phyloP scores from a whole-genome alignment of 1,139 yeast species.

The Hyphopichia fennica region DNA sequence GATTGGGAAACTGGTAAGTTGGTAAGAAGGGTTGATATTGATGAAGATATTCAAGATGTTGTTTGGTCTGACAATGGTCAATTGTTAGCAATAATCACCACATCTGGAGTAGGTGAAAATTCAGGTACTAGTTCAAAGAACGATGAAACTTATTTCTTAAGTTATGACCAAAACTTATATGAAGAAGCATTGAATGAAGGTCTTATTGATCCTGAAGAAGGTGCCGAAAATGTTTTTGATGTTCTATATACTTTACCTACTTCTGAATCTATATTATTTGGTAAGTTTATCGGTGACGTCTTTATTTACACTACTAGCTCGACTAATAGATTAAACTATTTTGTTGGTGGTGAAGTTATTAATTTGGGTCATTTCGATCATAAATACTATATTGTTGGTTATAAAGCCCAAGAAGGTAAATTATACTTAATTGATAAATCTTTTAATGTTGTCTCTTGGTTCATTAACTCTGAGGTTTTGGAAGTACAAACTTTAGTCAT shows the following conservation, averaged over 20 bases:
- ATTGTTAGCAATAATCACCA: constrained; percentile 72
- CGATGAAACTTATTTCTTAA: constrained; percentile 78
- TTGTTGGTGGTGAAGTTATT: constrained; percentile 91
- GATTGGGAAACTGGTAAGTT: constrained; percentile 90
- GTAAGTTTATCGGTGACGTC: constrained; percentile 97
- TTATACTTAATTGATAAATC: constrained; percentile 91
- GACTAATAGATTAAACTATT: constrained; percentile 85
- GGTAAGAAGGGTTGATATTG: constrained; percentile 81
- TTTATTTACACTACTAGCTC: constrained; percentile 81
- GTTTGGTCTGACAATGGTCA: constrained; percentile 96
- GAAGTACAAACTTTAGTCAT: constrained; percentile 94
- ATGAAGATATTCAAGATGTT: constrained; percentile 70
- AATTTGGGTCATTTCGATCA: constrained; percentile 93
- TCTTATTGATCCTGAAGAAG: constrained; percentile 74
- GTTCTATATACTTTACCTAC: constrained; percentile 75
- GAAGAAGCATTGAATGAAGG: constrained; percentile 62
- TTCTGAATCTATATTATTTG: constrained; percentile 75
- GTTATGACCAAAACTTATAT: constrained; percentile 68
- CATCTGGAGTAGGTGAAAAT: constrained; percentile 29
- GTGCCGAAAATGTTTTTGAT: constrained; percentile 83
- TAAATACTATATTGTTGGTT: constrained; percentile 83
- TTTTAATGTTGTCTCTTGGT: constrained; percentile 78
- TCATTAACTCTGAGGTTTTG: constrained; percentile 77
- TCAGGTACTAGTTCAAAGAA: constrained; percentile 23
- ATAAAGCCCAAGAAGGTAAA: constrained; percentile 84